These are phyloP conservation scores for Sugiyamaella castrensis DNA, from an alignment of 1,139 yeast species.

Conservation along the genomic window DNA sequence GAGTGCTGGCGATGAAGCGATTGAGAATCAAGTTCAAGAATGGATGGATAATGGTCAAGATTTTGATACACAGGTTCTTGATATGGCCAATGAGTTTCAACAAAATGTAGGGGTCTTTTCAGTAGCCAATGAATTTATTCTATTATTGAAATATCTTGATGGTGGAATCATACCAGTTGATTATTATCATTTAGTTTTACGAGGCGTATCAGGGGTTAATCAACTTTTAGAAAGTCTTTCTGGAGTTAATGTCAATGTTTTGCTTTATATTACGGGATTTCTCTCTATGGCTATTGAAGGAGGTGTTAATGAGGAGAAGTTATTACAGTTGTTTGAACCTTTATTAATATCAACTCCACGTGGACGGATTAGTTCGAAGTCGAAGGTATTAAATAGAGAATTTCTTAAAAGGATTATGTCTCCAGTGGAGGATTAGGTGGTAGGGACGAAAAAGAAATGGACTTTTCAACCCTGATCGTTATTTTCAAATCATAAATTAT, in stretches of 20 bases:
- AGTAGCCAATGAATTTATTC: conserved; percentile 35
- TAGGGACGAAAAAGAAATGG: no score
- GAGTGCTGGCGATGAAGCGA: conserved; percentile 30
- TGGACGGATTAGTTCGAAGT: conserved; percentile 12
- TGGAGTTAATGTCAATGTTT: conserved; percentile 41
- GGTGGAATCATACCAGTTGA: conserved; percentile 43
- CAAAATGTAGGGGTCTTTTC: conserved; percentile 31
- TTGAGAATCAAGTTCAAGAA: conserved; percentile 34
- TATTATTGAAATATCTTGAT: conserved; percentile 39
- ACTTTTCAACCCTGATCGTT: no score
- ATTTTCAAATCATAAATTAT: no score
- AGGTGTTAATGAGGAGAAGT: conserved; percentile 26
- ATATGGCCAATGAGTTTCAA: conserved; percentile 29
- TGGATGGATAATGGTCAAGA: conserved; percentile 38
- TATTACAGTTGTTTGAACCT: conserved; percentile 33
- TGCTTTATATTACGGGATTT: conserved; percentile 42
- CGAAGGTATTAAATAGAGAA: conserved; percentile 21
- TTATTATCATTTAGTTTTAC: conserved; percentile 28
- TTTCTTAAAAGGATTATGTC: conserved; percentile 26
- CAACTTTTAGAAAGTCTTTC: conserved; percentile 41
- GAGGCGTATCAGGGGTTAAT: conserved; percentile 30
- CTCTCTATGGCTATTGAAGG: conserved; percentile 34
- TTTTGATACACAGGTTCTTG: conserved; percentile 36
- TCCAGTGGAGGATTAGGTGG: background rate
- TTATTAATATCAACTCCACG: conserved; percentile 34